Evolutionary conservation across 768 basidiomycete genomes (phyloP).

Genomic region (Auricularia cornea): DNA sequence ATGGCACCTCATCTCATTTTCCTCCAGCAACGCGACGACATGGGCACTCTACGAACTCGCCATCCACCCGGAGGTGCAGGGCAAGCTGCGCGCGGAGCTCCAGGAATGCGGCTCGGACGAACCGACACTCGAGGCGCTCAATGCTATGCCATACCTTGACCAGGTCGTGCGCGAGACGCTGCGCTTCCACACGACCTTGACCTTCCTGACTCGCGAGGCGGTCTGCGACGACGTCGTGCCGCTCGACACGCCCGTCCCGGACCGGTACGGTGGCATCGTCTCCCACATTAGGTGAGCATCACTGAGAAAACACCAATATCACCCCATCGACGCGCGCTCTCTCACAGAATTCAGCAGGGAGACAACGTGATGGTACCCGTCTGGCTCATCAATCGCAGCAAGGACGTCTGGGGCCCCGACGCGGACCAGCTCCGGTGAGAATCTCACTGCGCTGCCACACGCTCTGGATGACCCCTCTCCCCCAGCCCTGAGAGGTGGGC

Average conservation of each 20-base stretch:
- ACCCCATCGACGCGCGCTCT: too few relatives aligned
- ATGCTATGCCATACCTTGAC: conserved; percentile 20
- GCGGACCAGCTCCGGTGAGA: conserved; percentile 22
- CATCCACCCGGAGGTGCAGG: conserved; percentile 21
- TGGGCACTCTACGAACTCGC: conserved; percentile 23
- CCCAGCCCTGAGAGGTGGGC: too few relatives aligned
- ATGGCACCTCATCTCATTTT: too few relatives aligned
- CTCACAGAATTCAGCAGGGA: too few relatives aligned
- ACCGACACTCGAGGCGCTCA: conserved; percentile 7
- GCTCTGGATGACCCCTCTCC: too few relatives aligned
- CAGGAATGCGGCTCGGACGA: not conserved
- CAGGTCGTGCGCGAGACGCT: conserved; percentile 34
- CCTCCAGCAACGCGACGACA: conserved; percentile 1
- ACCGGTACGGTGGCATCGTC: conserved; percentile 35
- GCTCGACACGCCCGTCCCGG: conserved; percentile 43
- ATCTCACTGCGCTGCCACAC: not conserved
- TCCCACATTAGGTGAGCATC: conserved; percentile 22
- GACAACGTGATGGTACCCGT: conserved; percentile 22
- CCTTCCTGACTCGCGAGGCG: conserved; percentile 45
- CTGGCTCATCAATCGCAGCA: conserved; percentile 19
- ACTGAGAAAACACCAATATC: too few relatives aligned
- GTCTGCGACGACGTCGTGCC: conserved; percentile 50
- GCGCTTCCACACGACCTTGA: conserved; percentile 45
- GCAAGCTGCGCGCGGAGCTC: conserved; percentile 22
- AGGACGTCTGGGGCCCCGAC: conserved; percentile 26